A percentile compares a stretch with the other conserved stretches of the same genome.
Evolutionary conservation across 352 stramenopile genomes (phyloP).

Genomic region (Globisporangium heterothallicum): DNA sequence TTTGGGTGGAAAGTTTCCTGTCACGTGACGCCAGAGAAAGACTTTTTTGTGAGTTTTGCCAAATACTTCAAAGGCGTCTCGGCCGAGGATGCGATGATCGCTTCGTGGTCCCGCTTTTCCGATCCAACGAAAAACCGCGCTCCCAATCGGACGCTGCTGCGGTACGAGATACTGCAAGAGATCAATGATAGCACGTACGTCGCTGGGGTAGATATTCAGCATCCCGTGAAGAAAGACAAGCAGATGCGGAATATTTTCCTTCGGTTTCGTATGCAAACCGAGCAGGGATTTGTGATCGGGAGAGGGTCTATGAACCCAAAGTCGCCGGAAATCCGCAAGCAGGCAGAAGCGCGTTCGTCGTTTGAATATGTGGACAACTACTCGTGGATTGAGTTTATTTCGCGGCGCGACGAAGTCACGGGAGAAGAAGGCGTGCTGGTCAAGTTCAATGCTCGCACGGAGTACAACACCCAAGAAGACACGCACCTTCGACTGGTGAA

Average conservation of each 20-base stretch:
- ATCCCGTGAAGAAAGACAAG: conserved; percentile 42
- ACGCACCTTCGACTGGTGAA: conserved; percentile 46
- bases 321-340: conserved; percentile 27
- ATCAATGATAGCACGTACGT: conserved; percentile 53
- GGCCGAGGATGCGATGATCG: conserved; percentile 35
- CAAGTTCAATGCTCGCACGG: conserved; percentile 55
- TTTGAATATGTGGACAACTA: conserved; percentile 54
- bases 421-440: conserved; percentile 38
- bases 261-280: conserved; percentile 46
- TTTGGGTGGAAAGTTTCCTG: conserved; percentile 49
- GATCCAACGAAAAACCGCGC: conserved; percentile 17
- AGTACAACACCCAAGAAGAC: conserved; percentile 59
- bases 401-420: conserved; percentile 20
- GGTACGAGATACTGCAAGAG: conserved; percentile 37
- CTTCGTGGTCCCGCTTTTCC: conserved; percentile 27
- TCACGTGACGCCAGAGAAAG: conserved; percentile 27
- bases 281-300: conserved; percentile 45
- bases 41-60: conserved; percentile 48
- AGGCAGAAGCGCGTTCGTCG: conserved; percentile 23
- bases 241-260: conserved; percentile 42
- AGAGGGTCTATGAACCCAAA: conserved; percentile 52
- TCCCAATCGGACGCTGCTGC: conserved; percentile 29
- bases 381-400: conserved; percentile 51
- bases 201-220: conserved; percentile 33
- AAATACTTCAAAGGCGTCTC: conserved; percentile 40